phyloP scores from a whole-genome alignment of 2,329 filamentous ascomycete genomes.

The Neofusicoccum sp. region DNA sequence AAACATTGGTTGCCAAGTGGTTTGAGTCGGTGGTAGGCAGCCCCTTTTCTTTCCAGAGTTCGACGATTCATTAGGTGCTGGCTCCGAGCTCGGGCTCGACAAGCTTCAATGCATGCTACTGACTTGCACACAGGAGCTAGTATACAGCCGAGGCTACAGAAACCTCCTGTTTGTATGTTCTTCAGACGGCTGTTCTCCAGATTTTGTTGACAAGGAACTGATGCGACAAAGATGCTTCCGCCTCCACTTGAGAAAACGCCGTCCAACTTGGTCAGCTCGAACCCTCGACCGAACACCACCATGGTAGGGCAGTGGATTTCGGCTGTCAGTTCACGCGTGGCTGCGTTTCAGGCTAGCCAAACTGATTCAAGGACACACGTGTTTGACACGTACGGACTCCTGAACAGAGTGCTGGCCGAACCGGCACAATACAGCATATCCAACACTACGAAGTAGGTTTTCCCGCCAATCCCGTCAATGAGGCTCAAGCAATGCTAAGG shows the following conservation, averaged over 20 bases:
- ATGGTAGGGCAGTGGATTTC: slow-evolving; percentile 51
- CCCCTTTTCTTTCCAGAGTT: background rate
- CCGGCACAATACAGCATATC: slow-evolving; percentile 46
- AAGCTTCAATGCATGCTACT: background rate
- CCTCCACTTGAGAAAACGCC: slow-evolving; percentile 54
- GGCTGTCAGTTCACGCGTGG: slow-evolving; percentile 40
- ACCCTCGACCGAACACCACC: slow-evolving; percentile 48
- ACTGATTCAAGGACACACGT: slow-evolving; percentile 42
- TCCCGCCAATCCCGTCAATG: background rate
- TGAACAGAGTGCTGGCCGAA: slow-evolving; percentile 48
- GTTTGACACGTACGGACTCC: slow-evolving; percentile 48
- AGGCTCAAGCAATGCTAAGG: background rate
- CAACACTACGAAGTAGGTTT: slow-evolving; percentile 43
- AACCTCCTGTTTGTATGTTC: slow-evolving; percentile 47
- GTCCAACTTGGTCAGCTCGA: slow-evolving; percentile 36
- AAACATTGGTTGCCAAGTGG: slow-evolving; percentile 44
- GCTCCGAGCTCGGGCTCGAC: no score
- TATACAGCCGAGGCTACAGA: slow-evolving; percentile 49
- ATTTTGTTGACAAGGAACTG: background rate
- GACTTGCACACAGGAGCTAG: slow-evolving; percentile 32
- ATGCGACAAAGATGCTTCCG: slow-evolving; percentile 44
- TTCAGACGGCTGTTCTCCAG: background rate
- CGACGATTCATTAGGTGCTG: no score
- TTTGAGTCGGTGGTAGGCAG: slow-evolving; percentile 33
- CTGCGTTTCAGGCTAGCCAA: slow-evolving; percentile 37